Evolutionary conservation across 2,329 filamentous ascomycete genomes (phyloP).

Genomic region (Cordyceps cateniannulata): DNA sequence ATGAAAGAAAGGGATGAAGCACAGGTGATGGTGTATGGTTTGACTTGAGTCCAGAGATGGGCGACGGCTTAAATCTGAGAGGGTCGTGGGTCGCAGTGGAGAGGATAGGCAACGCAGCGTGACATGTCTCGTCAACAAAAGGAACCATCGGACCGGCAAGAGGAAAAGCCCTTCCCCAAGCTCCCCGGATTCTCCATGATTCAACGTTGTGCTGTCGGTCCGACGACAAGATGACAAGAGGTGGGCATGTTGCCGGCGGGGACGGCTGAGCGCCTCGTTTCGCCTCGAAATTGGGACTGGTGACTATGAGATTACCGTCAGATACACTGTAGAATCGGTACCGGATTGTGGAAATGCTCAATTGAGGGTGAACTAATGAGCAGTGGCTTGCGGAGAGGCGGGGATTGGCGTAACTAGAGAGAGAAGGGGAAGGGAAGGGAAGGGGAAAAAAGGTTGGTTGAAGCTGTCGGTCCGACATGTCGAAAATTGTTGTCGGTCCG

Average conservation of each 20-base stretch:
- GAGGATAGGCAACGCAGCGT: background rate
- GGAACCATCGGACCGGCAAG: background rate
- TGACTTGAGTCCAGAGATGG: background rate
- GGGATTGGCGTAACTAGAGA: background rate
- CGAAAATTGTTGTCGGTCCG: background rate
- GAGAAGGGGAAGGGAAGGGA: background rate
- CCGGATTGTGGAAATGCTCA: background rate
- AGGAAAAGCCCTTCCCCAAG: background rate
- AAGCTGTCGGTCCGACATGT: constrained; percentile 5
- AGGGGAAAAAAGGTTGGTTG: background rate
- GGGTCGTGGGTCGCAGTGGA: constrained; percentile 2
- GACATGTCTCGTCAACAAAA: background rate
- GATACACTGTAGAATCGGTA: background rate
- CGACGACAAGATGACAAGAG: background rate
- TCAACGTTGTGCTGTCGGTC: constrained; percentile 1
- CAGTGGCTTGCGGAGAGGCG: background rate
- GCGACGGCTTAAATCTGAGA: constrained; percentile 1
- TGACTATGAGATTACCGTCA: background rate
- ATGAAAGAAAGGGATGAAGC: background rate
- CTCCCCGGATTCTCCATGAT: background rate
- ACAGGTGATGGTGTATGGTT: constrained; percentile 1
- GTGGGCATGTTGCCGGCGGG: background rate
- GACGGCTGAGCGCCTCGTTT: background rate
- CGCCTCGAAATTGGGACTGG: background rate
- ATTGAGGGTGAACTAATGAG: background rate